Percentiles rank a stretch among this genome's conserved stretches.
phyloP scores from a whole-genome alignment of 495 filamentous ascomycete species.

The Choiromyces venosus region DNA sequence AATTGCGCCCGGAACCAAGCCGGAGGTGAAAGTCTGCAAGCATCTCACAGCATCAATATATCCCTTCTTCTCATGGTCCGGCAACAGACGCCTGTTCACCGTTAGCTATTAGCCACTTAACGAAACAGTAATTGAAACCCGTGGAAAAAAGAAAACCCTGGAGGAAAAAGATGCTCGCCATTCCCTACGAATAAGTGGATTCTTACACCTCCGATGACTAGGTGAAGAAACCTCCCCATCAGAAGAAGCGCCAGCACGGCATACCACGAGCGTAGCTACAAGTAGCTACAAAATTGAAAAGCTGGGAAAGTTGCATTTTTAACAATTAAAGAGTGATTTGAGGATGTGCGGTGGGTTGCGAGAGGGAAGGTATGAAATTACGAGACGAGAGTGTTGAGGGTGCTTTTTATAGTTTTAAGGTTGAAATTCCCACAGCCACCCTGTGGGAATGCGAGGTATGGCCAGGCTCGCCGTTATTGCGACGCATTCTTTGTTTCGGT shows the following conservation, averaged over 20 bases:
- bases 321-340: neutral
- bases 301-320: neutral
- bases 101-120: constrained; percentile 19
- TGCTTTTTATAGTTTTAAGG: neutral
- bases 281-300: neutral
- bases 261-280: constrained; percentile 5
- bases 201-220: constrained; percentile 18
- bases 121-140: neutral
- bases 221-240: neutral
- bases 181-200: constrained; percentile 47
- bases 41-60: constrained; percentile 64
- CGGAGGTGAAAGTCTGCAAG: constrained; percentile 45
- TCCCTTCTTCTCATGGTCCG: constrained; percentile 48
- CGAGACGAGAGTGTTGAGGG: neutral
- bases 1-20: constrained; percentile 47
- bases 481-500: neutral
- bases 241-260: neutral
- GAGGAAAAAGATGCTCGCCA: constrained; percentile 43
- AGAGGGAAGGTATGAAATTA: neutral
- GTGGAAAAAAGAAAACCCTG: no score
- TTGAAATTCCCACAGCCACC: neutral
- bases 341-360: no score
- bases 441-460: rapidly evolving
- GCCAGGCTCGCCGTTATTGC: neutral
- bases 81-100: constrained; percentile 49